Base-by-base conservation (phyloP, 768 basidiomycete species). In the Xerocomellus intermedius region DNA sequence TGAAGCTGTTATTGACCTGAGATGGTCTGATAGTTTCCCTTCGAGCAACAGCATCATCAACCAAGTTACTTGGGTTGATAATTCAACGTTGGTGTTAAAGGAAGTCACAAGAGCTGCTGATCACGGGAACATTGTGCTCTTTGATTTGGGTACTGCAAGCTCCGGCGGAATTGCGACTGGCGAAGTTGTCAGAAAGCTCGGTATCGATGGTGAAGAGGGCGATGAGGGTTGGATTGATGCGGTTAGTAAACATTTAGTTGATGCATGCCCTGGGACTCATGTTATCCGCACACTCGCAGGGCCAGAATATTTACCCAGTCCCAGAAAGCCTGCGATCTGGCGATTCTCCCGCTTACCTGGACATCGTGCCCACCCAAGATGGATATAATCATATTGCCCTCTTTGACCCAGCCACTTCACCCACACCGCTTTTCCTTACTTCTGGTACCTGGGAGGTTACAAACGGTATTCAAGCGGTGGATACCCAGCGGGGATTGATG, bases 201-300 rank as follows among this genome's bases (percentile, higher is more conserved):
- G 94, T 5, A 81, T 83, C 66, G 67, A 85, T 35, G 96, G 92
- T 7, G 95, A 94, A 63, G 80, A 96, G 65, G 88, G 85, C 0
- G 96, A 97, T 65, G 84, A 84, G 36, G 97, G 97, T 1, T 99
- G 97, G 97, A 93, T 98, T 57, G 91, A 98, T 48, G 75, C 82
- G 56, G 94, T 92, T 59, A 56, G 87, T 76, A 30, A 50, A 45
- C 24, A 17, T 26, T 55, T 41, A n/a, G 43, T 26, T 55, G 45
- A 51, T 42, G n/a, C 33, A 50, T 26, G 52, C 41, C 48, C 39
- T 19, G 43, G 19, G 38, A 52, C 50, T 62, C 37, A 57, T 64
- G 42, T 54, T 36, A 47, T 56, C 61, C 42, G 52, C 52, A 56
- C 33, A 21, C 48, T 59, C 35, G 49, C 61, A 91, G 88, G 76